Evolutionary conservation across 352 stramenopile genomes (phyloP).

Genomic region (Phytopythium mirpurense): DNA sequence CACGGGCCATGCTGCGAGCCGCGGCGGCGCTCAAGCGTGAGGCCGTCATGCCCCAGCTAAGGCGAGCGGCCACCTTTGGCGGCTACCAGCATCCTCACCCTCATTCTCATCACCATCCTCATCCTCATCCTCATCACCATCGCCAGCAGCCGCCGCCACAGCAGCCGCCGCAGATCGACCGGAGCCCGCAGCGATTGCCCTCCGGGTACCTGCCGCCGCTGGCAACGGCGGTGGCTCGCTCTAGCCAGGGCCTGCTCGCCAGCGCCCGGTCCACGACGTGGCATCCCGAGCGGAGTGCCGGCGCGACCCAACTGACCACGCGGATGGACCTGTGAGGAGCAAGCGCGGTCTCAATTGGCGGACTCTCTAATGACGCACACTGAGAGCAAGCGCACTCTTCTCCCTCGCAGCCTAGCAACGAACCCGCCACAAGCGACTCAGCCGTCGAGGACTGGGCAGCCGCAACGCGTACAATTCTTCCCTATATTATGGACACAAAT

Average conservation of each 20-base stretch:
- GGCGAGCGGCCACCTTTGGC: conserved; percentile 3
- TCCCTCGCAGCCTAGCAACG: too few relatives aligned
- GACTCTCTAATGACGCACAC: too few relatives aligned
- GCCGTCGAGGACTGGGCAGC: too few relatives aligned
- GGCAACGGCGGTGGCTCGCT: conserved; percentile 28
- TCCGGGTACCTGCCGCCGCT: conserved; percentile 26
- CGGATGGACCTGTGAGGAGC: conserved; percentile 5
- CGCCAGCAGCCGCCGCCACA: background rate
- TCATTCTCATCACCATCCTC: background rate
- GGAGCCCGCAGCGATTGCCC: conserved; percentile 5
- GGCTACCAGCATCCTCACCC: background rate
- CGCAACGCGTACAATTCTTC: too few relatives aligned
- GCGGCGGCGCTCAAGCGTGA: conserved; percentile 26
- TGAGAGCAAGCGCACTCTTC: too few relatives aligned
- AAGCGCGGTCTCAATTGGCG: too few relatives aligned
- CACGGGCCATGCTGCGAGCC: conserved; percentile 33
- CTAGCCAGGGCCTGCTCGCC: conserved; percentile 20
- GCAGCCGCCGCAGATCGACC: background rate
- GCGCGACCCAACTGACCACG: background rate
- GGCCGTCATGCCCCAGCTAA: conserved; percentile 7
- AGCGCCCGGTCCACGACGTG: conserved; percentile 18
- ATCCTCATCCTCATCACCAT: background rate
- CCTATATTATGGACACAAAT: too few relatives aligned
- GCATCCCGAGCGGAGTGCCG: conserved; percentile 16
- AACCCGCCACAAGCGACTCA: background rate